Conservation (phyloP, 352 stramenopile genomes). For the Globisporangium orthogonon region DNA sequence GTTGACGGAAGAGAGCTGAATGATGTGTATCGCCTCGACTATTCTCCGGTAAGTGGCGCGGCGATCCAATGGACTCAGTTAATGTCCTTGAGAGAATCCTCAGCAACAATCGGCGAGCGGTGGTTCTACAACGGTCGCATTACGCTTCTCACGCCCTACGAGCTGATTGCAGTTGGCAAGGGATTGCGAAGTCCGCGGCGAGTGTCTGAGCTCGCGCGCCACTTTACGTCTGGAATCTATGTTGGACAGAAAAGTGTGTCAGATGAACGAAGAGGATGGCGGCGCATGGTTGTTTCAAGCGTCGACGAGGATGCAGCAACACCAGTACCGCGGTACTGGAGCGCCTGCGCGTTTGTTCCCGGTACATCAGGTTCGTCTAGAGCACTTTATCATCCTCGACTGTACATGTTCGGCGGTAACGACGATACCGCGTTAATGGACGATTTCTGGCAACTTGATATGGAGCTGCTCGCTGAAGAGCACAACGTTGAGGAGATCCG, state of each 20-base stretch:
- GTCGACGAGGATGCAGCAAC: slow-evolving; percentile 2
- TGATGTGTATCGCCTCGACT: slow-evolving; percentile 66
- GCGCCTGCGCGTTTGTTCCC: slow-evolving; percentile 26
- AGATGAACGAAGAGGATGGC: slow-evolving; percentile 37
- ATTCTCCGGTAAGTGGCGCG: slow-evolving; percentile 18
- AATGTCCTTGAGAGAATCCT: slow-evolving; percentile 10
- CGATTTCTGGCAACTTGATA: slow-evolving; percentile 54
- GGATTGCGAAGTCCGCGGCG: slow-evolving; percentile 18
- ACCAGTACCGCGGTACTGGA: slow-evolving; percentile 36
- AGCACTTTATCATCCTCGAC: slow-evolving; percentile 6
- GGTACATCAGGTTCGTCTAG: slow-evolving; percentile 9
- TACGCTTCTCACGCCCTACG: slow-evolving; percentile 38
- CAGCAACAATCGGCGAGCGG: slow-evolving; percentile 9
- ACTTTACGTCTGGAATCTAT: slow-evolving; percentile 23
- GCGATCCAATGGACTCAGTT: slow-evolving; percentile 40
- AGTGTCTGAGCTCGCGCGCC: slow-evolving; percentile 10
- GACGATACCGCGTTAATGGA: slow-evolving; percentile 52
- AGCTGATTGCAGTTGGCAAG: slow-evolving; percentile 35
- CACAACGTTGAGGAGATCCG: slow-evolving; percentile 16
- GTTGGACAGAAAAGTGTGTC: slow-evolving; percentile 33
- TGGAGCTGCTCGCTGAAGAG: slow-evolving; percentile 29
- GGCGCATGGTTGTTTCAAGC: slow-evolving; percentile 8
- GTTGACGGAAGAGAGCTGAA: slow-evolving; percentile 22
- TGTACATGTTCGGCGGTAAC: slow-evolving; percentile 65
- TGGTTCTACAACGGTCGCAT: slow-evolving; percentile 26